phyloP scores from a whole-genome alignment of 176 grass and related monocot species.

The Thinopyrum elongatum region DNA sequence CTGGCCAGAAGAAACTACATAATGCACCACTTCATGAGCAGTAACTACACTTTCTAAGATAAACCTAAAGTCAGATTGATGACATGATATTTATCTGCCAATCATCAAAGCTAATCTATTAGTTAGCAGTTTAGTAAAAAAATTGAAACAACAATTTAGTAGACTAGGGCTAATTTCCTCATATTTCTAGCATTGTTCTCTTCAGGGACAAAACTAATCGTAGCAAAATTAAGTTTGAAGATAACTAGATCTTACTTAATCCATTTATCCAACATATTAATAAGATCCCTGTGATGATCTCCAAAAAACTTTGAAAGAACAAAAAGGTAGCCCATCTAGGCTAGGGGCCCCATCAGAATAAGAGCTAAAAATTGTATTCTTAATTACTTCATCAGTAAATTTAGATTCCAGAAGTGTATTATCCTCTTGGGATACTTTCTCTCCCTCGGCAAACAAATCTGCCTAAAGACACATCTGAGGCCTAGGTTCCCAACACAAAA shows the following conservation, averaged over 20 bases:
- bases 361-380: not conserved
- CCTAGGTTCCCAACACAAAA: no score
- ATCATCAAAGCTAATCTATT: not conserved
- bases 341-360: not conserved
- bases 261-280: not conserved
- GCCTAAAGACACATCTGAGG: no score
- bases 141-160: not conserved
- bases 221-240: not conserved
- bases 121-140: not conserved
- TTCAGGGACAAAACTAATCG: not conserved
- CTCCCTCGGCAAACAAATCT: no score
- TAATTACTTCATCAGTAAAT: not conserved
- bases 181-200: not conserved
- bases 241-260: not conserved
- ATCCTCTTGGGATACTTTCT: no score
- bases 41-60: not conserved
- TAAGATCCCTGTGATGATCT: not conserved
- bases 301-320: not conserved
- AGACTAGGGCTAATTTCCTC: not conserved
- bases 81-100: not conserved
- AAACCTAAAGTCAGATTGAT: not conserved
- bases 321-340: not conserved
- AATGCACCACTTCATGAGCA: not conserved
- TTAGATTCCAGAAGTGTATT: no score
- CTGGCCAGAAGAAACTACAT: no score